phyloP scores from a whole-genome alignment of 1,284 basidiomycete genomes.

The Sporisorium exsertum region DNA sequence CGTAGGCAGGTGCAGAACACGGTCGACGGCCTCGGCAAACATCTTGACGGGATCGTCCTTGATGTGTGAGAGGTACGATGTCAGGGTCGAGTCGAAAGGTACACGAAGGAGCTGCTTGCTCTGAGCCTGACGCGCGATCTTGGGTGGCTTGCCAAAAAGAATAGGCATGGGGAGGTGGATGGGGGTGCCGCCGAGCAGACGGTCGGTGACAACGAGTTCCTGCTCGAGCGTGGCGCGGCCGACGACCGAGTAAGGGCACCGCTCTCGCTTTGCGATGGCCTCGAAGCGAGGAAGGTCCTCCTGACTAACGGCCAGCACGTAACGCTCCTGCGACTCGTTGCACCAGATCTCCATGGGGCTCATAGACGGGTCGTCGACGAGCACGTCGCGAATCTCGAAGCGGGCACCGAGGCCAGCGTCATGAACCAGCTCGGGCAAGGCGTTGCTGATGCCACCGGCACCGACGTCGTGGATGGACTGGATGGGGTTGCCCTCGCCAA shows the following conservation, averaged over 20 bases:
- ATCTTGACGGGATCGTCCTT: slow-evolving; percentile 71
- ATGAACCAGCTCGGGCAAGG: slow-evolving; percentile 95
- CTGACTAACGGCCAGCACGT: slow-evolving; percentile 78
- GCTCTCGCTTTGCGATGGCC: slow-evolving; percentile 84
- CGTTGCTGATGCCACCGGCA: slow-evolving; percentile 95
- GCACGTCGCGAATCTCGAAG: slow-evolving; percentile 95
- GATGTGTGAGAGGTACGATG: slow-evolving; percentile 74
- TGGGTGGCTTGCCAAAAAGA: slow-evolving; percentile 95
- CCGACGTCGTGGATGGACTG: slow-evolving; percentile 98
- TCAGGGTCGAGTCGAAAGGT: slow-evolving; percentile 80
- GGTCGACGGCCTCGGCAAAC: slow-evolving; percentile 75
- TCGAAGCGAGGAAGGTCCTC: slow-evolving; percentile 74
- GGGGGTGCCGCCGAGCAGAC: slow-evolving; percentile 81
- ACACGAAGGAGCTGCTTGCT: slow-evolving; percentile 73
- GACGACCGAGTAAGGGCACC: slow-evolving; percentile 92
- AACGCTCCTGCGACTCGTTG: slow-evolving; percentile 98
- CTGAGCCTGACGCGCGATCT: slow-evolving; percentile 83
- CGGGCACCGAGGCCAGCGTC: slow-evolving; percentile 88
- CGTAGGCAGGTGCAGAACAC: slow-evolving; percentile 88
- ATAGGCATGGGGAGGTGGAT: slow-evolving; percentile 94
- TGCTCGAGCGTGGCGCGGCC: slow-evolving; percentile 82
- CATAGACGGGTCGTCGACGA: slow-evolving; percentile 91
- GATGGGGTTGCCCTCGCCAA: slow-evolving; percentile 76
- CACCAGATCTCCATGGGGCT: slow-evolving; percentile 99
- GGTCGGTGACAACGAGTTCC: slow-evolving; percentile 88